Evolutionary conservation across 2,329 filamentous ascomycete species (phyloP), one percentile per base, ranked within the genome.

Genomic region (Epichloe hybrida): DNA sequence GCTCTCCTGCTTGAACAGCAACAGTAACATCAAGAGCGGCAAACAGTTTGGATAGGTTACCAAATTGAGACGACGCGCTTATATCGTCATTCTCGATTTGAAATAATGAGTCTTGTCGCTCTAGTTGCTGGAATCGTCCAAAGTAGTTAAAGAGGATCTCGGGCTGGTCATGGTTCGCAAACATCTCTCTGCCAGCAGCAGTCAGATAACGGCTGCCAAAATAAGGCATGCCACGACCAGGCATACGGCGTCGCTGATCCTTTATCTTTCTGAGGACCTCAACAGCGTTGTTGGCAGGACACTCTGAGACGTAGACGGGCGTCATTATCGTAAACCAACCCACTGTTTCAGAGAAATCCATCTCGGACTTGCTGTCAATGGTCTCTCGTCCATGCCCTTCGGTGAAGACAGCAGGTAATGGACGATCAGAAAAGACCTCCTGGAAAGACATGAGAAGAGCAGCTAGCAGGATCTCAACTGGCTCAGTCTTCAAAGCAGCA

Each of bases 71-170:
- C 20, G 20, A 20, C 20, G 20, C 20, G 20, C 20, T 20, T 20
- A 20, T 20, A 20, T 20, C 20, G 20, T 20, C 20, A 20, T 20
- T 20, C 20, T 20, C 20, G 20, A 20, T 20, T 20, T 20, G 20
- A 20, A 20, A 20, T 20, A 20, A 20, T 20, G 20, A 20, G 20
- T 20, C 20, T 20, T 63, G 57, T 0, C 62, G 58, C 50, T 75
- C 71, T 2, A 73, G 61, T 40, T 73, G 69, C 55, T 75, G 72
- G 48, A 67, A 55, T 11, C 48, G 38, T 67, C 48, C 68, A 61
- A 9, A 71, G 52, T 73, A 77, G 56, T 77, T 76, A 62, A 77
- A 74, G 0, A 71, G 59, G 2, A 77, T 54, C 55, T 77, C 74
- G 55, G 2, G 63, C 63, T 1, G 59, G 57, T 23, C 48, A 23